Evolutionary conservation across 306 rosid genomes (phyloP).

Genomic region (Carpinus viminea): DNA sequence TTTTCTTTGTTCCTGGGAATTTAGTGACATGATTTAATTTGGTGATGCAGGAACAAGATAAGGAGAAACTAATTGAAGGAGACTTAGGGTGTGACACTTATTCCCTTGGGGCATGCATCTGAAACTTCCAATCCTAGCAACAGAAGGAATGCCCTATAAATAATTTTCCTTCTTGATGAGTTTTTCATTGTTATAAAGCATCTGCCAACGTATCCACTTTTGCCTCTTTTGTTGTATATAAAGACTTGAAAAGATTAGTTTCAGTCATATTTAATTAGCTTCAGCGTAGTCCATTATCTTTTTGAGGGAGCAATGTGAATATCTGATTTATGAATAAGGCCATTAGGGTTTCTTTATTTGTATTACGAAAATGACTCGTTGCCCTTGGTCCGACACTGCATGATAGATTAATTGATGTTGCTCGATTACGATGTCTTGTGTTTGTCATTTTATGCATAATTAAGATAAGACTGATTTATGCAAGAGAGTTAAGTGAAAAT

Average conservation of each 20-base stretch:
- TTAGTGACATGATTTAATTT: constrained; percentile 21
- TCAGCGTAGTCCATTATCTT: constrained; percentile 15
- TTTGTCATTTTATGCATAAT: constrained; percentile 2
- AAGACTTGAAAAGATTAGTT: constrained; percentile 32
- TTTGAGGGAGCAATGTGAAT: constrained; percentile 7
- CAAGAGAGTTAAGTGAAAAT: too few relatives aligned
- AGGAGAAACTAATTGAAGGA: constrained; percentile 45
- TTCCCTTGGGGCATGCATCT: constrained; percentile 53
- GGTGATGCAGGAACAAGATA: constrained; percentile 70
- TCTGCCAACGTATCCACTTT: constrained; percentile 10
- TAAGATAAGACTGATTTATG: neutral
- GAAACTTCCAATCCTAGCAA: neutral
- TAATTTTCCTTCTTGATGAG: constrained; percentile 32
- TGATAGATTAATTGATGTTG: constrained; percentile 26
- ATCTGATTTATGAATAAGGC: constrained; percentile 20
- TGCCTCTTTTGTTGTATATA: constrained; percentile 3
- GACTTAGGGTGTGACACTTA: constrained; percentile 50
- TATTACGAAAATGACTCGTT: constrained; percentile 23
- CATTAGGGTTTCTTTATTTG: constrained; percentile 23
- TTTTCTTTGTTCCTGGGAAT: neutral
- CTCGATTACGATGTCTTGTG: constrained; percentile 6
- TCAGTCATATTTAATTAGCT: constrained; percentile 14
- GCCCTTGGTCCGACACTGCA: constrained; percentile 23
- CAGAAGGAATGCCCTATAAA: constrained; percentile 18
- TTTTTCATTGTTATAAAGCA: constrained; percentile 19